phyloP scores from a whole-genome alignment of 257 asterid genomes.

The Paraleonurus japonicus region DNA sequence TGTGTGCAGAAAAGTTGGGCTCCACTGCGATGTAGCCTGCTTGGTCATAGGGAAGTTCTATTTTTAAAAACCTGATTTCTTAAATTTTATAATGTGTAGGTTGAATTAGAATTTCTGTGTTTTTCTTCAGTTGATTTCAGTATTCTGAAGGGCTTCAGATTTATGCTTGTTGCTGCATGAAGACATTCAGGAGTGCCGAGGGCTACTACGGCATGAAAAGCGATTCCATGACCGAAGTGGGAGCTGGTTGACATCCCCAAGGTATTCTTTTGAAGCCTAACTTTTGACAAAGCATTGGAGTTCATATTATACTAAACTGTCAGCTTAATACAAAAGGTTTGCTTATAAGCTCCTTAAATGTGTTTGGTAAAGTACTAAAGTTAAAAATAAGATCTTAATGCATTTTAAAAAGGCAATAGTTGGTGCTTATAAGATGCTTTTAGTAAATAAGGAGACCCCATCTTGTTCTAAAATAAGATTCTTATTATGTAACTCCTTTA shows the following conservation, averaged over 20 bases:
- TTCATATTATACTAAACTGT: neutral
- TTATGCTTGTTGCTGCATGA: constrained; percentile 24
- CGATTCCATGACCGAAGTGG: neutral
- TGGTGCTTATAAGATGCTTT: neutral
- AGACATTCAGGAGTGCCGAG: constrained; percentile 6
- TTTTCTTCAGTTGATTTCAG: constrained; percentile 4
- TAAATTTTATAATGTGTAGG: constrained; percentile 7
- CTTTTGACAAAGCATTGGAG: neutral
- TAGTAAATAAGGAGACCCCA: neutral
- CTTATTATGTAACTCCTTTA: neutral
- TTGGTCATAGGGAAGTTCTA: constrained; percentile 1
- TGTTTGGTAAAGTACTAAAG: neutral
- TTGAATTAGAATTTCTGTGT: neutral
- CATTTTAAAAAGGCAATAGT: neutral
- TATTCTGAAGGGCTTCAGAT: constrained; percentile 10
- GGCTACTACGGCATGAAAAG: constrained; percentile 11
- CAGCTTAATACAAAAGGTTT: neutral
- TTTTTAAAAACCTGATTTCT: neutral
- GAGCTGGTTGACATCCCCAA: constrained; percentile 12
- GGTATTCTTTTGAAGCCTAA: constrained; percentile 17
- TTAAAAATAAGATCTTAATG: neutral
- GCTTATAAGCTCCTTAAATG: neutral
- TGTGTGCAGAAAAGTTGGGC: constrained; percentile 23
- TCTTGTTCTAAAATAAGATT: neutral
- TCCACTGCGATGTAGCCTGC: constrained; percentile 21